Conservation (phyloP, 495 filamentous ascomycete species). For the Coniosporium apollinis region DNA sequence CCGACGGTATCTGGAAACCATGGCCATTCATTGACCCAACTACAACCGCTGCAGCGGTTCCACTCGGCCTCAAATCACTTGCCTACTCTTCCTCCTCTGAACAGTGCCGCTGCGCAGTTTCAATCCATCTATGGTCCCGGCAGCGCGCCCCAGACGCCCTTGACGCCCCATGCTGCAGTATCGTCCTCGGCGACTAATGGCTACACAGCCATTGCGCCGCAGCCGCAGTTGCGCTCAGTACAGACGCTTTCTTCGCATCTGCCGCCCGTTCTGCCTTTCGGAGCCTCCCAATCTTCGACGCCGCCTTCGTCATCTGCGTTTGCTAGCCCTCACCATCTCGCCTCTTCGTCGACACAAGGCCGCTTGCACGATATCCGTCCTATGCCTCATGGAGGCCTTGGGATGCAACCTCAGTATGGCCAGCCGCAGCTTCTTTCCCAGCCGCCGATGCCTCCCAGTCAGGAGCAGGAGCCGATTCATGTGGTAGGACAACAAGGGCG, state of each 20-base stretch:
- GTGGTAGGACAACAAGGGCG: conserved; percentile 87
- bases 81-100: conserved; percentile 13
- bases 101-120: conserved; percentile 9
- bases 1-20: too few relatives aligned
- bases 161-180: conserved; percentile 14
- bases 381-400: conserved; percentile 25
- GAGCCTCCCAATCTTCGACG: conserved; percentile 8
- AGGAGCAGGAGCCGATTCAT: conserved; percentile 54
- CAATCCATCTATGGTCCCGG: conserved; percentile 8
- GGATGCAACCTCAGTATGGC: conserved; percentile 31
- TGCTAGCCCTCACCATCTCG: conserved; percentile 4
- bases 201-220: conserved; percentile 4
- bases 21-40: too few relatives aligned
- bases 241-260: conserved; percentile 10
- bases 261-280: conserved; percentile 7
- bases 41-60: too few relatives aligned
- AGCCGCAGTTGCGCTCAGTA: conserved; percentile 4
- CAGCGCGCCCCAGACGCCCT: conserved; percentile 14
- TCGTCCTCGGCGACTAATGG: conserved; percentile 5
- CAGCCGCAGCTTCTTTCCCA: conserved; percentile 30
- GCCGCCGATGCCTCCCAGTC: conserved; percentile 18
- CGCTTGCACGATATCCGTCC: conserved; percentile 30
- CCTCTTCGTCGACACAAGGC: conserved; percentile 11
- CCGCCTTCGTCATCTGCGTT: conserved; percentile 8
- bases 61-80: conserved; percentile 8